These are phyloP conservation scores for Medicago truncatula DNA, from an alignment of 306 rosid genomes.

Conservation along the genomic window DNA sequence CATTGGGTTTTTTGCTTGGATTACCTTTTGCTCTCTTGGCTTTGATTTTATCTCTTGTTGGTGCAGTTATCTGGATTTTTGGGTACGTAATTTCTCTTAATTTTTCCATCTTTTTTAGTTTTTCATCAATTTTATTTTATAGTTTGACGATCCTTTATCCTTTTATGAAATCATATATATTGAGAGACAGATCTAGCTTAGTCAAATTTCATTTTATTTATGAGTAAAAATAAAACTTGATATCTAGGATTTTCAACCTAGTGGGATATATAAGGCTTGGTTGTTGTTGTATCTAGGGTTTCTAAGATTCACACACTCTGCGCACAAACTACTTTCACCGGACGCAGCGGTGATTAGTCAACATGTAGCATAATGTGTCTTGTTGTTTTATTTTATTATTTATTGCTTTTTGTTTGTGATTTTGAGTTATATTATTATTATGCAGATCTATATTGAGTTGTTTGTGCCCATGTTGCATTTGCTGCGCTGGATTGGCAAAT, in stretches of 20 bases:
- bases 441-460: constrained; percentile 77
- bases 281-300: too few relatives aligned
- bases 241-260: too few relatives aligned
- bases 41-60: constrained; percentile 60
- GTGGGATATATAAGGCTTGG: too few relatives aligned
- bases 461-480: constrained; percentile 83
- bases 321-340: too few relatives aligned
- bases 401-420: not conserved
- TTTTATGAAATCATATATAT: not conserved
- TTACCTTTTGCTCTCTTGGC: constrained; percentile 81
- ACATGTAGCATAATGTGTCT: not conserved
- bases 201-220: not conserved
- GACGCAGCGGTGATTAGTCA: not conserved
- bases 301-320: too few relatives aligned
- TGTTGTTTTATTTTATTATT: not conserved
- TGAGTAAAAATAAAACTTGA: too few relatives aligned
- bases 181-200: not conserved
- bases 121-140: not conserved
- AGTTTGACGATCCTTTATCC: not conserved
- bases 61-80: constrained; percentile 80
- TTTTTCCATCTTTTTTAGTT: not conserved
- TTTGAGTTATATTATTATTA: not conserved
- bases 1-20: constrained; percentile 83
- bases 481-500: constrained; percentile 70
- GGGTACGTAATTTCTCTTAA: constrained; percentile 48